Base-by-base conservation (phyloP, 768 basidiomycete genomes). In the Termitomyces sp. region DNA sequence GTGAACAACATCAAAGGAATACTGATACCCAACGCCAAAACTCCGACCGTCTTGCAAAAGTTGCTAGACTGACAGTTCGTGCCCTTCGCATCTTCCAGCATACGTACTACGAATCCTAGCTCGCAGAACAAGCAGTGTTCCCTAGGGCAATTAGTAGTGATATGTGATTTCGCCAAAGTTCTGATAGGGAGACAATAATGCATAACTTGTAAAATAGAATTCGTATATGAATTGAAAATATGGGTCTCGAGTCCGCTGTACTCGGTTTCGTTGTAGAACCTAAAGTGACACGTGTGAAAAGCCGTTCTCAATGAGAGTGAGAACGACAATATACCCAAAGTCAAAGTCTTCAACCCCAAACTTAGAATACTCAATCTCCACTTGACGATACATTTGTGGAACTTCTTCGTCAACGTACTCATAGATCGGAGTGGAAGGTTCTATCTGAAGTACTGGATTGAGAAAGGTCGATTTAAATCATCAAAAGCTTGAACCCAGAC, bases 261-360 rank as follows among this genome's bases (percentile, higher is more conserved):
- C 19, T 80, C 68, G 0, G 97, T 98, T 66, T 84, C 85, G 70
- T 99, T 99, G 73, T 94, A 98, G 68, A 92, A 98, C 2, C 93
- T 95, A 57, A 2, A 57, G 32, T 44, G 14, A 5, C 12, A 10
- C 30, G 42, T 10, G 15, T 35, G 45, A 28, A 45, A 30, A n/a
- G 19, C 2, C 30, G 15, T 34, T 52, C 19, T 30, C 26, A 9
- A 11, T 28, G 42, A 41, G 14, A 17, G 41, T 34, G 19, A 28
- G 49, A 44, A 24, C 28, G 2, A n/a, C 28, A 45, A 40, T 79
- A 54, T 66, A 93, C 94, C 81, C 96, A 64, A 99, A 99, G 70
- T 99, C 97, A 64, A 99, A 99, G 70, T 99, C 96, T 66, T 98
- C 96, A 17, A 98, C 92, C 4, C 96, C 96, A 64, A 99, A 99